Conservation (phyloP, 2,329 filamentous ascomycete genomes). For the Sclerotiophoma versabilis region DNA sequence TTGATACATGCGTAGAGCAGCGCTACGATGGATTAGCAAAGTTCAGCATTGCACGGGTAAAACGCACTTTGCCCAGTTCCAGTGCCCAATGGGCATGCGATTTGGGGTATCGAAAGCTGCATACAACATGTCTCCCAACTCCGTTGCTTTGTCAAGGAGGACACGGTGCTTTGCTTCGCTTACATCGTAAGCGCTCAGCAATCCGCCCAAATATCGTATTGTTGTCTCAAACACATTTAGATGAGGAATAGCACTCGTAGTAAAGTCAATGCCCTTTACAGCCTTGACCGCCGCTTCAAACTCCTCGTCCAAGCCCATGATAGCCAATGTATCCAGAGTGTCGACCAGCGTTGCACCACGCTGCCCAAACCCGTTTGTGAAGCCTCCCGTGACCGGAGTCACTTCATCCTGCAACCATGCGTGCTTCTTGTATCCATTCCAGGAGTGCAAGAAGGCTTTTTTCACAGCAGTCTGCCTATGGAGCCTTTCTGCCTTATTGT, state of each 20-base stretch:
- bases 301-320: constrained; percentile 66
- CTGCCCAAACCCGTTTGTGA: constrained; percentile 59
- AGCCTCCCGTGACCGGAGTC: constrained; percentile 56
- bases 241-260: constrained; percentile 45
- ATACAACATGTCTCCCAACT: constrained; percentile 55
- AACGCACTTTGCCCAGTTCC: constrained; percentile 48
- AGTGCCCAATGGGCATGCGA: constrained; percentile 51
- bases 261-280: constrained; percentile 63
- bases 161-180: constrained; percentile 44
- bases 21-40: constrained; percentile 31
- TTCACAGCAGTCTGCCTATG: constrained; percentile 46
- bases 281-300: constrained; percentile 63
- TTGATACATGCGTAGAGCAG: constrained; percentile 39
- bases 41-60: background rate
- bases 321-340: constrained; percentile 66
- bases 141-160: constrained; percentile 49
- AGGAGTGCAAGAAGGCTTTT: constrained; percentile 47
- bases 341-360: constrained; percentile 69
- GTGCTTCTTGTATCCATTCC: constrained; percentile 60
- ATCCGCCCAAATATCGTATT: constrained; percentile 49
- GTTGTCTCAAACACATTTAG: constrained; percentile 52
- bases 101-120: constrained; percentile 54
- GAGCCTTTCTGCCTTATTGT: constrained; percentile 41
- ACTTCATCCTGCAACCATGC: constrained; percentile 64
- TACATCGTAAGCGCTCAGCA: constrained; percentile 49